Base-by-base conservation (phyloP, 2,329 filamentous ascomycete genomes). In the Pestalotiopsis sp. region DNA sequence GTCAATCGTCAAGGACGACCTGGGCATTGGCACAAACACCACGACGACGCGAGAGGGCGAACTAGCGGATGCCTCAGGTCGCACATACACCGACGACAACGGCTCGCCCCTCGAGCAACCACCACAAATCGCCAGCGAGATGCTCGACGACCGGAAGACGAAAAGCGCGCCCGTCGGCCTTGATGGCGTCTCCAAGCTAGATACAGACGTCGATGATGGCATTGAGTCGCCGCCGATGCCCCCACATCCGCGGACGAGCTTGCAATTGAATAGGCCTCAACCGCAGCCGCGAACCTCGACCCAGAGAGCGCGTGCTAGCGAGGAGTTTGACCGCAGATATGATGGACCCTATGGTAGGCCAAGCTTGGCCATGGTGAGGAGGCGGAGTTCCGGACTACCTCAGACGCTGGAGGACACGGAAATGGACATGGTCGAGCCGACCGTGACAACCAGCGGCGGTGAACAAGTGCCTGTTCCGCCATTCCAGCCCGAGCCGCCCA, bases 291-390 rank as follows among this genome's bases (percentile, higher is more conserved):
- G 38, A 4, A 62, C 61, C 27, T 57, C 67, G 6, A 57, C 41
- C 17, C 58, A 57, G 9, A 71, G 67, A 23, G 70, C 72, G 12
- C 69, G 72, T 12, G 68, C 71, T 13, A 75, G 73, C 62, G 68
- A 68, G 49, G 72, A 76, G 23, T 76, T 76, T 61, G 71, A 76
- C 69, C 66, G 73, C 14, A 68, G 74, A 3, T 76, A 70, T 65
- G 74, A 76, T 64, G 74, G 74, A 3, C 74, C 74, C 6, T 76
- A 74, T 38, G 74, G 70, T 17, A 70, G 74, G 9, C 72, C 73
- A 25, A 76, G 74, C 64, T 49, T 76, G 58, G 68, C 65, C 68
- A 73, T 74, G 68, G 60, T 69, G 3, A 67, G 72, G 71, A 74
- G 69, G n/a, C 69, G 61, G 41, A 68, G 66, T 17, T 64, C 63